Evolutionary conservation across 1,284 basidiomycete species (phyloP).

Genomic region (Cryptococcus depauperatus): DNA sequence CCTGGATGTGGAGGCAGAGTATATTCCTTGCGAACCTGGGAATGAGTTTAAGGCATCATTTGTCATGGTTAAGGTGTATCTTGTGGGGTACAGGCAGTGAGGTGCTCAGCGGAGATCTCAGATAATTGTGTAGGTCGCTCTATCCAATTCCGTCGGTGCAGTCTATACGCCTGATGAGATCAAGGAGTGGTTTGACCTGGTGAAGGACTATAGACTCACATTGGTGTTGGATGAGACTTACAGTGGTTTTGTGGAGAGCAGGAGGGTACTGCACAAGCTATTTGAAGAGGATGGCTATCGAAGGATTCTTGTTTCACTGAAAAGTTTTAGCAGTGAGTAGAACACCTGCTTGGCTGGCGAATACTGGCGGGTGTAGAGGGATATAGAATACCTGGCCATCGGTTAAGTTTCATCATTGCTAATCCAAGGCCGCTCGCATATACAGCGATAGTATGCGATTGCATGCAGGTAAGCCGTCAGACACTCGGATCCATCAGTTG

Average conservation of each 20-base stretch:
- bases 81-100: slow-evolving; percentile 5
- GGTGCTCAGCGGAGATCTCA: slow-evolving; percentile 40
- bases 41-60: slow-evolving; percentile 57
- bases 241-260: slow-evolving; percentile 63
- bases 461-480: slow-evolving; percentile 49
- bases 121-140: slow-evolving; percentile 61
- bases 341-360: background rate
- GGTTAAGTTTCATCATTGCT: slow-evolving; percentile 68
- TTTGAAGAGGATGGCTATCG: slow-evolving; percentile 54
- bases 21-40: slow-evolving; percentile 54
- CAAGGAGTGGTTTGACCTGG: slow-evolving; percentile 58
- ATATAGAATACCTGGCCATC: slow-evolving; percentile 76
- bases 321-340: slow-evolving; percentile 55
- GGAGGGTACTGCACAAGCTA: slow-evolving; percentile 34
- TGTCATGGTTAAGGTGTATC: slow-evolving; percentile 20
- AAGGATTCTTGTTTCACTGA: slow-evolving; percentile 59
- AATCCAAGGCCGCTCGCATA: slow-evolving; percentile 53
- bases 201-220: slow-evolving; percentile 54
- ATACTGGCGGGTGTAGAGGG: slow-evolving; percentile 62
- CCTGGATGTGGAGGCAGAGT: slow-evolving; percentile 56
- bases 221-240: slow-evolving; percentile 87
- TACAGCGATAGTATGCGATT: slow-evolving; percentile 63
- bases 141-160: slow-evolving; percentile 62
- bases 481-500: slow-evolving; percentile 8
- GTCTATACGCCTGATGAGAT: slow-evolving; percentile 59